Conservation (phyloP, 2,329 filamentous ascomycete species). For the Penicillium paneum region DNA sequence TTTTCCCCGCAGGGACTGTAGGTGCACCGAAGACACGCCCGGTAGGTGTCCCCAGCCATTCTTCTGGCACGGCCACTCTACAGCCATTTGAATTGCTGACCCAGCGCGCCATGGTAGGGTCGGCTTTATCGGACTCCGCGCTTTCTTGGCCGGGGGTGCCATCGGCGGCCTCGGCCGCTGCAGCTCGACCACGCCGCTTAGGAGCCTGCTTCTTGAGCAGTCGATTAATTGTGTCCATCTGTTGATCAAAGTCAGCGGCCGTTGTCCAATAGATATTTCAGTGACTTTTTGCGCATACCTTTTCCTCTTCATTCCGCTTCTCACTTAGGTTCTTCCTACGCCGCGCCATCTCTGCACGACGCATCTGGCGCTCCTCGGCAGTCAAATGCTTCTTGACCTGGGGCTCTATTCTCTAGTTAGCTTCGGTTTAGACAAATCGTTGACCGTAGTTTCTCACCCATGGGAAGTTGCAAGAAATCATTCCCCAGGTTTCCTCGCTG, state of each 20-base stretch:
- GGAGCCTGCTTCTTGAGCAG: conserved; percentile 65
- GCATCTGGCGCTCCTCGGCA: conserved; percentile 70
- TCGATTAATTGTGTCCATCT: conserved; percentile 67
- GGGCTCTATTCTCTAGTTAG: conserved; percentile 50
- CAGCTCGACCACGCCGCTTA: conserved; percentile 53
- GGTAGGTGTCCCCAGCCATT: conserved; percentile 47
- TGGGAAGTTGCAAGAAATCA: conserved; percentile 53
- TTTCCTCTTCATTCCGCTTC: conserved; percentile 75
- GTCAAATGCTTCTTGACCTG: conserved; percentile 71
- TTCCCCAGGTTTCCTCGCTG: conserved; percentile 61
- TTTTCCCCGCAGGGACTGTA: conserved; percentile 22
- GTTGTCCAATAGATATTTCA: neutral
- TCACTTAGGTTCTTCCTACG: conserved; percentile 71
- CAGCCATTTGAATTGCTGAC: conserved; percentile 42
- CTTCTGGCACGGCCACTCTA: conserved; percentile 45
- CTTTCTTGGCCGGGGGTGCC: conserved; percentile 41
- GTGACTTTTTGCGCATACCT: conserved; percentile 48
- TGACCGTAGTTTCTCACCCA: conserved; percentile 42
- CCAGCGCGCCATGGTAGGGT: conserved; percentile 48
- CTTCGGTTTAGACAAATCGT: neutral
- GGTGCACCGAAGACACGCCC: conserved; percentile 39
- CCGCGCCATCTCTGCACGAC: conserved; percentile 69
- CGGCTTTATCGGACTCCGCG: conserved; percentile 37
- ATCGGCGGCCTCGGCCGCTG: conserved; percentile 45
- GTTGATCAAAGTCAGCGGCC: conserved; percentile 16